These are phyloP conservation scores for Cryptococcus sp. DNA, from an alignment of 1,284 basidiomycete genomes.

Conservation along the genomic window DNA sequence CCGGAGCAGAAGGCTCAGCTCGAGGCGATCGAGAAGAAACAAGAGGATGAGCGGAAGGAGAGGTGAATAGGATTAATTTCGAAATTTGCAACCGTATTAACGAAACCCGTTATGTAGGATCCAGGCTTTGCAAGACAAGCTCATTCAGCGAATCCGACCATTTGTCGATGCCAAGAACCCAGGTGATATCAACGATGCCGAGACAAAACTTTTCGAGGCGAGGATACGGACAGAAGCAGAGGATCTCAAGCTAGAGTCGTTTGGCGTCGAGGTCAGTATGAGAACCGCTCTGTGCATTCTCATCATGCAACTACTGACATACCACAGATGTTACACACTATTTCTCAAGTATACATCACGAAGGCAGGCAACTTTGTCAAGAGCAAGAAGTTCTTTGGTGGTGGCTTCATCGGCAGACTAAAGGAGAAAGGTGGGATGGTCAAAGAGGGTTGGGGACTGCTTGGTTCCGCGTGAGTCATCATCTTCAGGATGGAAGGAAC, in stretches of 20 bases:
- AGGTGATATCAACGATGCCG: slow-evolving; percentile 80
- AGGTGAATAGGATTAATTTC: slow-evolving; percentile 53
- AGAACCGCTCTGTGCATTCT: background rate
- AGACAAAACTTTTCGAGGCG: slow-evolving; percentile 74
- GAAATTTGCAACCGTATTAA: background rate
- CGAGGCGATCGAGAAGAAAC: slow-evolving; percentile 74
- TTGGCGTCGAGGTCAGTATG: slow-evolving; percentile 82
- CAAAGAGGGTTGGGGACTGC: slow-evolving; percentile 91
- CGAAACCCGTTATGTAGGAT: slow-evolving; percentile 49
- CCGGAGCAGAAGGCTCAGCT: slow-evolving; percentile 83
- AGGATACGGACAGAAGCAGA: slow-evolving; percentile 85
- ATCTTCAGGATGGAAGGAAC: background rate
- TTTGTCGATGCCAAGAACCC: slow-evolving; percentile 87
- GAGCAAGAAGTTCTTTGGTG: slow-evolving; percentile 79
- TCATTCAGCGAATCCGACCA: slow-evolving; percentile 79
- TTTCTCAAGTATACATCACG: slow-evolving; percentile 87
- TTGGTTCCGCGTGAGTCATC: slow-evolving; percentile 72
- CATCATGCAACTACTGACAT: background rate
- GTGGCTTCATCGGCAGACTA: slow-evolving; percentile 82
- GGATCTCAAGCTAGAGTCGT: slow-evolving; percentile 96
- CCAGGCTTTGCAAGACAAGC: slow-evolving; percentile 69
- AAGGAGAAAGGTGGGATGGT: slow-evolving; percentile 93
- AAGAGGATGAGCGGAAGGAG: slow-evolving; percentile 74
- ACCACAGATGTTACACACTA: slow-evolving; percentile 72
- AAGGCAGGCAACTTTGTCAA: slow-evolving; percentile 93